Evolutionary conservation across 345 rosid genomes (phyloP).

Genomic region (Limnanthes douglasii): DNA sequence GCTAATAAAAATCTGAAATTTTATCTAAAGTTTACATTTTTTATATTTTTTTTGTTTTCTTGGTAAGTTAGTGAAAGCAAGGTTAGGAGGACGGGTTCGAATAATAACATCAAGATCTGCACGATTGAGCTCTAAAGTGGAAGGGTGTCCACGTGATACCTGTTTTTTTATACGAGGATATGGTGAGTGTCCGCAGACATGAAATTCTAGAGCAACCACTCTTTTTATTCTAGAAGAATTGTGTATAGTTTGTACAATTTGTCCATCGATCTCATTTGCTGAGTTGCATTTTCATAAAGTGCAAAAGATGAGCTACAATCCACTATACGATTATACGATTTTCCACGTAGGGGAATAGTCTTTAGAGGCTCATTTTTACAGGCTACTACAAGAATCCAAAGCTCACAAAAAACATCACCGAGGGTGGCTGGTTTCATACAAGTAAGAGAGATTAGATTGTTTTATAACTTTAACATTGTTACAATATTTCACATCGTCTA

Average conservation of each 20-base stretch:
- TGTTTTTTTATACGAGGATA: conserved; percentile 80
- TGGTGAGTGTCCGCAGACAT: too few relatives aligned
- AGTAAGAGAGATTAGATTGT: too few relatives aligned
- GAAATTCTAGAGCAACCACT: conserved; percentile 68
- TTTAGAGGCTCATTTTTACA: conserved; percentile 59
- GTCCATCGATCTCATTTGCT: conserved; percentile 39
- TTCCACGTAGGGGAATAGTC: conserved; percentile 74
- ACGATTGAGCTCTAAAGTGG: conserved; percentile 66
- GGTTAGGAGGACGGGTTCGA: conserved; percentile 75
- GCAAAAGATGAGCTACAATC: conserved; percentile 89
- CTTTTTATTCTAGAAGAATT: conserved; percentile 72
- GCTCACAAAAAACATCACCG: conserved; percentile 50
- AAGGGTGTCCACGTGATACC: conserved; percentile 87
- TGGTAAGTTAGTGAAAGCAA: conserved; percentile 62
- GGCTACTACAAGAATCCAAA: conserved; percentile 81
- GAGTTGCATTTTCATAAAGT: conserved; percentile 84
- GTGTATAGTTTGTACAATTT: conserved; percentile 81
- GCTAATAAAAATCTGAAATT: conserved; percentile 38
- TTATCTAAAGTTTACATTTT: too few relatives aligned
- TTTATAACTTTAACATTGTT: too few relatives aligned
- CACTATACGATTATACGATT: conserved; percentile 50
- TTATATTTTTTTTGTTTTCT: not conserved
- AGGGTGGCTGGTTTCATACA: conserved; percentile 97
- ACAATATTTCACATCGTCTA: too few relatives aligned
- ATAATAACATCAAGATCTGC: conserved; percentile 81